Base-by-base conservation (phyloP, 208 protist genomes). In the Phytomonas sp. region DNA sequence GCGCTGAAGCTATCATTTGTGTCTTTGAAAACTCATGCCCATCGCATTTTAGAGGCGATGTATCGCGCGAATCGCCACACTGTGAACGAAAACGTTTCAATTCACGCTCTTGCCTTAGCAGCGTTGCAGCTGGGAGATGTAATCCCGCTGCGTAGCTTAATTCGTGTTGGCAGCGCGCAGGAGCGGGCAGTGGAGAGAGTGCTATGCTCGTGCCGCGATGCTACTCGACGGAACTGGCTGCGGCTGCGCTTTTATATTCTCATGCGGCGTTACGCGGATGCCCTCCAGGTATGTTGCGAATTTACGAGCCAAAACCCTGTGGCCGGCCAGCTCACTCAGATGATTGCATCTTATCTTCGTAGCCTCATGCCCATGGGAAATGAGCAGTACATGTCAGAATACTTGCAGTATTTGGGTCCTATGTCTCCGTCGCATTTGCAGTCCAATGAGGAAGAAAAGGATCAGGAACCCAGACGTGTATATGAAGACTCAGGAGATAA, bases 221-320 rank as follows among this genome's bases (percentile, higher is more conserved):
- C 73, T 28, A 63, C 31, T 8, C 76, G 67, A 62, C 65, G 75
- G n/a, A 77, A 89, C 31, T 31, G 74, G 36, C 61, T 87, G 61
- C 77, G 84, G 0, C 72, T 89, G 62, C 68, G 78, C 32, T 93
- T 88, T 56, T 88, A 90, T 71, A 79, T 85, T 60, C 75, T 90
- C 8, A 78, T 82, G 67, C 87, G 82, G 64, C 81, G 87, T 36
- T 93, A 88, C 73, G 80, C 80, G 28, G 87, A 93, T 23, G 84
- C 87, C 2, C 66, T 88, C 43, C 62, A 73, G 13, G 76, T 86
- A 59, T 89, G 84, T 67, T 69, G 77, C 26, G 29, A 74, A 4
- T 75, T 85, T 34, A 73, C 76, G 2, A 67, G 68, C 51, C 66
- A 72, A 13, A 67, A 76, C 40, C 62, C 77, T 0, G 77, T 75